These are phyloP conservation scores for Microcera coccophila DNA, from an alignment of 2,329 filamentous ascomycete genomes.

Conservation along the genomic window DNA sequence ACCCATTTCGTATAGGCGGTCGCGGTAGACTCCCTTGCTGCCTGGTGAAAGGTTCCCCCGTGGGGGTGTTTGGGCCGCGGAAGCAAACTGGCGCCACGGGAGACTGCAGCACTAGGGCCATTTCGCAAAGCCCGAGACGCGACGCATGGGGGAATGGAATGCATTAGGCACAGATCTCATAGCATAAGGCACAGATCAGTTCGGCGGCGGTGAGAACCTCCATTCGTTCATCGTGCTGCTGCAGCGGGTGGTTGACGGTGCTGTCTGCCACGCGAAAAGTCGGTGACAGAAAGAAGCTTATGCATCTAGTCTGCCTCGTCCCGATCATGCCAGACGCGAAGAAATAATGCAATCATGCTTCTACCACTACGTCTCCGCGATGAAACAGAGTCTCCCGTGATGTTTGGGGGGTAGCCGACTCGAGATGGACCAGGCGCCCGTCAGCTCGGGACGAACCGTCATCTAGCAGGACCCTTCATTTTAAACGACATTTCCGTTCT, in stretches of 20 bases:
- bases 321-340: no score
- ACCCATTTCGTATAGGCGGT: not conserved
- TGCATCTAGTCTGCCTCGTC: slow-evolving; percentile 6
- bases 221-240: slow-evolving; percentile 7
- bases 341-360: no score
- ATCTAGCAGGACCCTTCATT: not conserved
- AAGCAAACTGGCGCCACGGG: not conserved
- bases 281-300: slow-evolving; percentile 9
- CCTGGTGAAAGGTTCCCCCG: not conserved
- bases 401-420: not conserved
- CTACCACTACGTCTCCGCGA: no score
- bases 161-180: not conserved
- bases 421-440: not conserved
- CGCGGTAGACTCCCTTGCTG: not conserved
- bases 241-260: slow-evolving; percentile 1
- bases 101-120: not conserved
- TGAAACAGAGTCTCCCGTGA: no score
- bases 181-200: not conserved
- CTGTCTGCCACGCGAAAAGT: slow-evolving; percentile 8
- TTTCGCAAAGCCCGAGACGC: not conserved
- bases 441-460: not conserved
- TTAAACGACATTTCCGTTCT: not conserved
- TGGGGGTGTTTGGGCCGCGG: not conserved
- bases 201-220: not conserved
- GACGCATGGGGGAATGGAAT: not conserved